Evolutionary conservation across 371 early-diverging fungal species (phyloP).

Genomic region (Rhizomucor pusillus): DNA sequence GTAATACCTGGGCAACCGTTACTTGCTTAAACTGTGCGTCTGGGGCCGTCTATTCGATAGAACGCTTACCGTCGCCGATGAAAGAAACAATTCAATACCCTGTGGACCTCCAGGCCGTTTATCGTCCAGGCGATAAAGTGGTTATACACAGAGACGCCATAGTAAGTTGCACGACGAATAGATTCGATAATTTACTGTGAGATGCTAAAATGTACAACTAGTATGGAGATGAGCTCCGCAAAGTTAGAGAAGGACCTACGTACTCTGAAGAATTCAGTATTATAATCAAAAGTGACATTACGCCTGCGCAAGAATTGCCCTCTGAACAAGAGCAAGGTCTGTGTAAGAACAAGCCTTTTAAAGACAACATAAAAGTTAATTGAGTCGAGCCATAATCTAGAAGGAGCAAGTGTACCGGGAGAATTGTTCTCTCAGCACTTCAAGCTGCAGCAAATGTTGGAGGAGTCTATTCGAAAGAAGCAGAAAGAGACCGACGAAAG

Average conservation of each 20-base stretch:
- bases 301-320: conserved; percentile 1
- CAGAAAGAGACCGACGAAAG: conserved; percentile 22
- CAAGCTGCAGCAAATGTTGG: conserved; percentile 19
- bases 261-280: conserved; percentile 29
- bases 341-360: no score
- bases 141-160: conserved; percentile 15
- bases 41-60: conserved; percentile 32
- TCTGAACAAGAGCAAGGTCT: conserved; percentile 4
- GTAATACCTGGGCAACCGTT: conserved; percentile 22
- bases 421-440: conserved; percentile 21
- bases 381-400: neutral
- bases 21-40: conserved; percentile 33
- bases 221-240: conserved; percentile 21
- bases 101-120: conserved; percentile 4
- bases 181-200: neutral
- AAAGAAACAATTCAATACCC: conserved; percentile 9
- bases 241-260: conserved; percentile 9
- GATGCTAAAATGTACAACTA: neutral
- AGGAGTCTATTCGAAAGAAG: conserved; percentile 15
- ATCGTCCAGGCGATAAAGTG: conserved; percentile 19
- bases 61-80: conserved; percentile 1
- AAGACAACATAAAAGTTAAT: no score
- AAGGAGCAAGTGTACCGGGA: conserved; percentile 7
- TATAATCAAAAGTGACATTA: conserved; percentile 15
- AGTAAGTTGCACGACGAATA: conserved; percentile 7